These are phyloP conservation scores for Neofusicoccum kwambonambiense DNA, from an alignment of 2,329 filamentous ascomycete genomes.

Conservation along the genomic window DNA sequence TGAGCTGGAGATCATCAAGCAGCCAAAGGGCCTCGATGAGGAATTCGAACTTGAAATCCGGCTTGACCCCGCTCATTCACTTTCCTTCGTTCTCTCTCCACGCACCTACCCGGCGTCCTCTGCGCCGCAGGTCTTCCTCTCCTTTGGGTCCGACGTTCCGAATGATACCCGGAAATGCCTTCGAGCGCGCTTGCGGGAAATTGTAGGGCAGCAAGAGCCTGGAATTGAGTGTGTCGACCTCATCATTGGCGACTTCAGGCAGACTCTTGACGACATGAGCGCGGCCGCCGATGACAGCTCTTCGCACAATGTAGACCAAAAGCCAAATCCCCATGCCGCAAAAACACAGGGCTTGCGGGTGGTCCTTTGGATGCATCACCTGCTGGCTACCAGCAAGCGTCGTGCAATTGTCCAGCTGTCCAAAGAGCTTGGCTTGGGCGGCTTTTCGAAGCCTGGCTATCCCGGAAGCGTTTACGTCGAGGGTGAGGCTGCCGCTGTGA, in stretches of 20 bases:
- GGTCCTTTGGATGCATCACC: constrained; percentile 17
- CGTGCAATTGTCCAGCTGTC: constrained; percentile 9
- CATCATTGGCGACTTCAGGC: constrained; percentile 14
- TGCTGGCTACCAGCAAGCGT: constrained; percentile 14
- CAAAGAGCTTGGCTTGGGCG: not conserved
- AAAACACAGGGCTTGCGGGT: constrained; percentile 12
- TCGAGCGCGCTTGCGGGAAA: not conserved
- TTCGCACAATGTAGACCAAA: not conserved
- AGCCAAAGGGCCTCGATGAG: not conserved
- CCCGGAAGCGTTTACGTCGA: constrained; percentile 17
- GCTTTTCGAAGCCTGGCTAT: constrained; percentile 17
- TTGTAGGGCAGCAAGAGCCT: not conserved
- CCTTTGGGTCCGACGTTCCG: not conserved
- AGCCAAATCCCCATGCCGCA: not conserved
- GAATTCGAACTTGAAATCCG: constrained; percentile 5
- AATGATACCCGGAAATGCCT: not conserved
- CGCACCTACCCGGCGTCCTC: constrained; percentile 1
- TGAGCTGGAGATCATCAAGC: constrained; percentile 9
- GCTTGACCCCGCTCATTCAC: not conserved
- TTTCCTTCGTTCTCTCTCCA: constrained; percentile 13
- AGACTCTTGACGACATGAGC: constrained; percentile 19
- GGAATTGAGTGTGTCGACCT: constrained; percentile 15
- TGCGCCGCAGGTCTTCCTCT: not conserved
- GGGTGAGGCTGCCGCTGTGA: constrained; percentile 7
- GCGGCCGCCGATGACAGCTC: constrained; percentile 11